Base-by-base conservation (phyloP, 1,284 basidiomycete species). In the Papiliotrema nemorosa region DNA sequence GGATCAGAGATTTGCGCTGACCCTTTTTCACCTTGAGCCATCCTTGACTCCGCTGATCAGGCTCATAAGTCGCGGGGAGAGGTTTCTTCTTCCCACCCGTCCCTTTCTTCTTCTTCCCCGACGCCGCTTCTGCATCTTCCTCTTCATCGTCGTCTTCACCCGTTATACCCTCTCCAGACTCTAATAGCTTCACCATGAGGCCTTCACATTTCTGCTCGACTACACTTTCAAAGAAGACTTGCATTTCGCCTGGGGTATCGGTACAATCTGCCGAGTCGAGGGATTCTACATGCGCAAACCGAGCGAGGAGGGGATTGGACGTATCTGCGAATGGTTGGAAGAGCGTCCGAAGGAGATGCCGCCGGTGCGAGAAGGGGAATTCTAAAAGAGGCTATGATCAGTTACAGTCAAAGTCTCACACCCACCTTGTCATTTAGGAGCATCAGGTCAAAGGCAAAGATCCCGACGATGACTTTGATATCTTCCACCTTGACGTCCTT, bases 401-500 rank as follows among this genome's bases (percentile, higher is more conserved):
- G 20, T 35, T 12, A 9, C 3, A 6, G 13, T 22, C 6, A 7
- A 37, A 37, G n/a, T 7, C 9, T 31, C 29, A 37, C 10, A 70
- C 82, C 56, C 64, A 89, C 92, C 79, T 91, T 83, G 59, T 92
- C 94, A 63, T 99, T 97, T 50, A 97, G 77, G 66, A 91, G 92
- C 55, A 99, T 80, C 44, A 98, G 77, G 69, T 99, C 96, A 64
- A 99, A 99, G 0, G 85, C 91, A 70, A 92, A 97, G 3, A 99
- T 81, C 64, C 91, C 94, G 13, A 98, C 96, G 49, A 86, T 84
- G 54, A 98, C 87, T 78, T 91, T 88, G 66, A 99, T 93, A 68
- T 98, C 93, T 67, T 93, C 89, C 0, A 93, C 82, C 68, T 88
- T 90, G 63, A 98, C 96, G 61, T 97, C 96, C 75, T 99, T 99